These are phyloP conservation scores for Rubia balearica DNA, from an alignment of 305 asterid genomes.

Conservation along the genomic window DNA sequence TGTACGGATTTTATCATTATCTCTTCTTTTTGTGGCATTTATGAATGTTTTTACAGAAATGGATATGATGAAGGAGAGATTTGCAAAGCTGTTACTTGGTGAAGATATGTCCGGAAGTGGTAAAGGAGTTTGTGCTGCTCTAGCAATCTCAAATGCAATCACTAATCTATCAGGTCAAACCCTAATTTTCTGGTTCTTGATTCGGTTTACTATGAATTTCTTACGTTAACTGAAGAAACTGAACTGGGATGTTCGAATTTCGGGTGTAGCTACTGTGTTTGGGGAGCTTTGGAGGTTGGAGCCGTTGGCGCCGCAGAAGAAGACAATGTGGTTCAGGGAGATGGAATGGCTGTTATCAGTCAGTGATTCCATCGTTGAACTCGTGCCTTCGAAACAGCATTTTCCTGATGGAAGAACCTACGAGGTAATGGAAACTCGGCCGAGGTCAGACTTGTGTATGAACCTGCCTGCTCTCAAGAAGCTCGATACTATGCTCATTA, in stretches of 20 bases:
- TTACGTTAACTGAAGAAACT: no score
- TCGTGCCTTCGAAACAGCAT: slow-evolving; percentile 78
- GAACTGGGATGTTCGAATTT: background rate
- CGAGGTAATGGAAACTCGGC: slow-evolving; percentile 79
- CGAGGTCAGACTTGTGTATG: slow-evolving; percentile 71
- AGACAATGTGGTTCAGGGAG: slow-evolving; percentile 89
- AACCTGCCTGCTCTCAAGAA: slow-evolving; percentile 93
- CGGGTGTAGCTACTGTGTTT: slow-evolving; percentile 66
- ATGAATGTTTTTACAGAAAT: slow-evolving; percentile 34
- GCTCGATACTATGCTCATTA: slow-evolving; percentile 82
- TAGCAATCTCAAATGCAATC: slow-evolving; percentile 92
- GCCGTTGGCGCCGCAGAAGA: slow-evolving; percentile 80
- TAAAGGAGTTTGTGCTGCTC: slow-evolving; percentile 88
- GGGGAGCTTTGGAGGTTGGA: slow-evolving; percentile 97
- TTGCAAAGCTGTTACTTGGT: slow-evolving; percentile 87
- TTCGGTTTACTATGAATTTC: background rate
- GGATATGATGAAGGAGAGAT: slow-evolving; percentile 94
- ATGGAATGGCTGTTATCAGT: slow-evolving; percentile 89
- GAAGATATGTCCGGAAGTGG: slow-evolving; percentile 99
- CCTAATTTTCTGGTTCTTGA: background rate
- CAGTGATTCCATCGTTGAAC: slow-evolving; percentile 88
- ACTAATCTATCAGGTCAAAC: slow-evolving; percentile 83
- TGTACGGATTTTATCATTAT: background rate
- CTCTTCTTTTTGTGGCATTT: background rate
- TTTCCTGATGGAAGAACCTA: slow-evolving; percentile 77